These are phyloP conservation scores for Vitis rupestris DNA, from an alignment of 164 flowering plant genomes.

Conservation along the genomic window DNA sequence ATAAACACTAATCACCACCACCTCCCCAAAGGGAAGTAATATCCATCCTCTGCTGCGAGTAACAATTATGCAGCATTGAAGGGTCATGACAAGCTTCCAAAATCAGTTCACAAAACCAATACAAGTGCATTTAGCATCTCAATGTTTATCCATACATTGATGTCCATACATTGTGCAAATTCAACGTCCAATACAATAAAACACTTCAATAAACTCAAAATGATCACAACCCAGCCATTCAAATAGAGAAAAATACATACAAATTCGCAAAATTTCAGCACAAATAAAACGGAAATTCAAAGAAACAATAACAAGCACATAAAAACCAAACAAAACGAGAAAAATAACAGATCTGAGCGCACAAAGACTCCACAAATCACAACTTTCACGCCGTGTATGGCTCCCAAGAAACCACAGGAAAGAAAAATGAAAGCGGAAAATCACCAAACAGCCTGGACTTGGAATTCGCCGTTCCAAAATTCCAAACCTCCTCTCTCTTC, in stretches of 20 bases:
- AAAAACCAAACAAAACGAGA: conserved; percentile 5
- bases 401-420: neutral
- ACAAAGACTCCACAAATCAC: neutral
- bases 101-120: no score
- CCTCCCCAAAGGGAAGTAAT: no score
- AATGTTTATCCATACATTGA: no score
- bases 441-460: neutral
- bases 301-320: neutral
- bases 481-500: neutral
- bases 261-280: neutral
- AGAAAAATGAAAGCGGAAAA: neutral
- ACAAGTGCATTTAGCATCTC: no score
- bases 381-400: neutral
- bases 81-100: no score
- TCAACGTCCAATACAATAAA: neutral
- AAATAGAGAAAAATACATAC: conserved; percentile 6
- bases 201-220: neutral
- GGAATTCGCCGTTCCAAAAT: neutral
- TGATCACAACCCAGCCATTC: neutral
- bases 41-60: no score
- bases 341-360: conserved; percentile 22
- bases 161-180: conserved; percentile 7
- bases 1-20: no score
- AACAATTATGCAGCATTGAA: no score
- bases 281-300: neutral